These are phyloP conservation scores for Corylus heterophylla DNA, from an alignment of 306 rosid genomes.

Conservation along the genomic window DNA sequence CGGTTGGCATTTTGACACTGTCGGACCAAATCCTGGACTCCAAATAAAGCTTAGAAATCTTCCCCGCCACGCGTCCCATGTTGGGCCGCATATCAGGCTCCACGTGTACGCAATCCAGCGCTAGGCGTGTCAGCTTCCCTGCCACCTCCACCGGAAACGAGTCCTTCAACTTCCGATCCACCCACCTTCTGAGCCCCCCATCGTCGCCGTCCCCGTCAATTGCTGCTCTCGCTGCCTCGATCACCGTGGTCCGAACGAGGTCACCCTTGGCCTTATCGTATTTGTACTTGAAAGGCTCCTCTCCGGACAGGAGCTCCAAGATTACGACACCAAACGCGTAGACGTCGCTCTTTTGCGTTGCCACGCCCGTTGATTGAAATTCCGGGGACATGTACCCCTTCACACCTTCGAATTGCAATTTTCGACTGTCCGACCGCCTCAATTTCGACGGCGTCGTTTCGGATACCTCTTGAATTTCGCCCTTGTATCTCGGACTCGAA, in stretches of 20 bases:
- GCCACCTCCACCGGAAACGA: slow-evolving; percentile 74
- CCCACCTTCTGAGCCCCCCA: slow-evolving; percentile 64
- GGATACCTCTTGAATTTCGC: slow-evolving; percentile 28
- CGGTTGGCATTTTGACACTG: slow-evolving; percentile 40
- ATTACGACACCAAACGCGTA: slow-evolving; percentile 86
- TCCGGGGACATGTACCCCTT: slow-evolving; percentile 95
- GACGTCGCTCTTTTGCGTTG: slow-evolving; percentile 65
- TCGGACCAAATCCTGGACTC: slow-evolving; percentile 66
- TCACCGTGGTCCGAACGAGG: slow-evolving; percentile 52
- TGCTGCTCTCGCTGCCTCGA: slow-evolving; percentile 56
- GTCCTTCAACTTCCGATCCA: slow-evolving; percentile 68
- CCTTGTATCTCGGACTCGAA: neutral
- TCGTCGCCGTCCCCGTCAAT: slow-evolving; percentile 27
- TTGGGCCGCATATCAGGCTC: slow-evolving; percentile 67
- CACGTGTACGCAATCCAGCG: slow-evolving; percentile 72
- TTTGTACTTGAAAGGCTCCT: slow-evolving; percentile 67
- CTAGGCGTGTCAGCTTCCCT: slow-evolving; percentile 64
- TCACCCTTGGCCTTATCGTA: slow-evolving; percentile 47
- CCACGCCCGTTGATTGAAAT: slow-evolving; percentile 53
- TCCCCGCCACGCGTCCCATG: slow-evolving; percentile 83
- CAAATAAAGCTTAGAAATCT: slow-evolving; percentile 69
- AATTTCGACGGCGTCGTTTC: slow-evolving; percentile 23
- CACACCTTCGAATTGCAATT: slow-evolving; percentile 53
- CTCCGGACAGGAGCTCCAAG: slow-evolving; percentile 70
- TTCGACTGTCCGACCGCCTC: slow-evolving; percentile 21